Evolutionary conservation across 352 stramenopile genomes (phyloP).

Genomic region (Pythium dissimile): DNA sequence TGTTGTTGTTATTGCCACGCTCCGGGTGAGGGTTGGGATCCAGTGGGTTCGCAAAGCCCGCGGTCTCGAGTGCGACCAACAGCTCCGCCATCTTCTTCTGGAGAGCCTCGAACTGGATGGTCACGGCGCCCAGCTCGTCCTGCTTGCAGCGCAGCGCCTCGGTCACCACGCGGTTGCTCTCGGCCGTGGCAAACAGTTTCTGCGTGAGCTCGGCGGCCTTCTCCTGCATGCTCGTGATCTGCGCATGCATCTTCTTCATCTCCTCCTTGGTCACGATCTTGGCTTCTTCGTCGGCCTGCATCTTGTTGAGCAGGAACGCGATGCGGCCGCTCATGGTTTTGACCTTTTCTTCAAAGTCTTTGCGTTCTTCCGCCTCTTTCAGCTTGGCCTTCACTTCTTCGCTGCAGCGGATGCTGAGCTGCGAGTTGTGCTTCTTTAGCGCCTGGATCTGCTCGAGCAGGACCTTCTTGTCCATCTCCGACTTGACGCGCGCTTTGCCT

Average conservation of each 20-base stretch:
- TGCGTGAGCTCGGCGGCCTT: conserved; percentile 85
- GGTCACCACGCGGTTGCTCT: conserved; percentile 92
- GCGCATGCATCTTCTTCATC: conserved; percentile 92
- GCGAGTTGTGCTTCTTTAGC: conserved; percentile 94
- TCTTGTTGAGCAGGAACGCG: conserved; percentile 95
- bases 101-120: conserved; percentile 79
- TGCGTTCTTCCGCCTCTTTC: conserved; percentile 88
- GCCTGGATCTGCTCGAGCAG: conserved; percentile 92
- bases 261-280: conserved; percentile 93
- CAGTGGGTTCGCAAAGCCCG: conserved; percentile 30
- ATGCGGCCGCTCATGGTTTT: conserved; percentile 91
- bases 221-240: conserved; percentile 87
- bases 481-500: conserved; percentile 91
- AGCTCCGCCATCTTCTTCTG: conserved; percentile 72
- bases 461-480: conserved; percentile 92
- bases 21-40: conserved; percentile 27
- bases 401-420: conserved; percentile 89
- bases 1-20: conserved; percentile 16
- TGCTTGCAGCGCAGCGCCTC: conserved; percentile 88
- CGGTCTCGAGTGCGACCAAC: conserved; percentile 52
- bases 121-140: conserved; percentile 86
- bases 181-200: conserved; percentile 88
- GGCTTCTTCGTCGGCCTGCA: conserved; percentile 95
- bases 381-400: conserved; percentile 94
- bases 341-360: conserved; percentile 93